Evolutionary conservation across 2,329 filamentous ascomycete genomes (phyloP).

Genomic region (Alternaria arborescens): DNA sequence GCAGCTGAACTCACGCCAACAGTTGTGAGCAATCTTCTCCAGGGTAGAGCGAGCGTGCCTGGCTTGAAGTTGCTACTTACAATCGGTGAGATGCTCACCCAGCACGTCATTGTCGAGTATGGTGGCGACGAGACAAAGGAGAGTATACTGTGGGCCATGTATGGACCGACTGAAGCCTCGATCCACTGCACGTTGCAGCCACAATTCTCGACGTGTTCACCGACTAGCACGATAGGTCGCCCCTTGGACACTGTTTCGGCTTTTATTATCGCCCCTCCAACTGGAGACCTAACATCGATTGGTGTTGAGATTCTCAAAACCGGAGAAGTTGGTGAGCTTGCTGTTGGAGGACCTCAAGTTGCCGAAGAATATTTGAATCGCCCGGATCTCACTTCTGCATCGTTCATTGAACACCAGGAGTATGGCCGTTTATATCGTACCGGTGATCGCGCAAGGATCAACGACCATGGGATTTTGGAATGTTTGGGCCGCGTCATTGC

Average conservation of each 20-base stretch:
- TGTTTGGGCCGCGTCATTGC: conserved; percentile 81
- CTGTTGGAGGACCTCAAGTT: conserved; percentile 80
- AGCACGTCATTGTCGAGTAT: conserved; percentile 79
- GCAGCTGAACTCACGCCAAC: conserved; percentile 90
- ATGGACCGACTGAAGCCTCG: conserved; percentile 89
- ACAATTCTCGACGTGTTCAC: conserved; percentile 64
- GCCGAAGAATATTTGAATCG: conserved; percentile 85
- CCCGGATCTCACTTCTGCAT: conserved; percentile 73
- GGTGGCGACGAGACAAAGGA: conserved; percentile 63
- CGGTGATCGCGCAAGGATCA: conserved; percentile 80
- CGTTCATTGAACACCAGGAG: conserved; percentile 71
- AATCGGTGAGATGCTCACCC: conserved; percentile 92
- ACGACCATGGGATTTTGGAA: conserved; percentile 74
- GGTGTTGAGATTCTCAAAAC: conserved; percentile 65
- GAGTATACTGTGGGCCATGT: conserved; percentile 89
- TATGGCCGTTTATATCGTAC: conserved; percentile 82
- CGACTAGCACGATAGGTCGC: conserved; percentile 75
- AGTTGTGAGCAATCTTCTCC: conserved; percentile 79
- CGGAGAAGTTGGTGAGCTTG: conserved; percentile 80
- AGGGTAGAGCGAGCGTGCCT: conserved; percentile 72
- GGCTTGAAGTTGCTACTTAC: conserved; percentile 76
- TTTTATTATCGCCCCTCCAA: conserved; percentile 68
- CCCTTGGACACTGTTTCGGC: conserved; percentile 84
- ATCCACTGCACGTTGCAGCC: conserved; percentile 87
- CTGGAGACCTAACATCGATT: conserved; percentile 23